Percentiles rank a stretch among this genome's conserved stretches.
These are phyloP conservation scores for Umbilicus rupestris DNA, from an alignment of 164 flowering plant genomes.

Conservation along the genomic window DNA sequence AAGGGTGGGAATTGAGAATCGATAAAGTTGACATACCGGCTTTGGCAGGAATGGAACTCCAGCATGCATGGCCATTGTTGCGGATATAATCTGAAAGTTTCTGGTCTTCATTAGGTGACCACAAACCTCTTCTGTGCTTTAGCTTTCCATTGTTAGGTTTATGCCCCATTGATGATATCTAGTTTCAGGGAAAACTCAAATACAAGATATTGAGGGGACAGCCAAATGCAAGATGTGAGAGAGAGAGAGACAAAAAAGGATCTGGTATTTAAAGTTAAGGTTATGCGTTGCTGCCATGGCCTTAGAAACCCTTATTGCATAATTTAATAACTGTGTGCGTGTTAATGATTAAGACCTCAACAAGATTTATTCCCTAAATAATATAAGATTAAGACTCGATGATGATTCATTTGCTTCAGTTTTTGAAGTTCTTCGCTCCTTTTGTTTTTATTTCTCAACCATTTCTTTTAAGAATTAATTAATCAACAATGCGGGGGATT, in stretches of 20 bases:
- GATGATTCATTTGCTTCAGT: not conserved
- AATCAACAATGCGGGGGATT: not conserved
- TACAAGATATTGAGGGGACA: not conserved
- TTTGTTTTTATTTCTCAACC: not conserved
- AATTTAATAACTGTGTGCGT: not conserved
- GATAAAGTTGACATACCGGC: slow-evolving; percentile 39
- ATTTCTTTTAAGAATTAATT: not conserved
- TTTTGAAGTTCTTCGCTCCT: not conserved
- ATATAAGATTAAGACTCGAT: not conserved
- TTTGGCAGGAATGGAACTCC: slow-evolving; percentile 69
- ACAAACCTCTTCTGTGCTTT: slow-evolving; percentile 69
- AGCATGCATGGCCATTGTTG: slow-evolving; percentile 64
- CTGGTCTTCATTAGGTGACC: slow-evolving; percentile 93
- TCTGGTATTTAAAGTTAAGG: not conserved
- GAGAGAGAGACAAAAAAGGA: not conserved
- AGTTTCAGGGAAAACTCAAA: not conserved
- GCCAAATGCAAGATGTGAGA: not conserved
- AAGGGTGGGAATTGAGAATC: not conserved
- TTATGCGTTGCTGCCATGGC: not conserved
- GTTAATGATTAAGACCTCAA: slow-evolving; percentile 2
- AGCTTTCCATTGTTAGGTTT: slow-evolving; percentile 30
- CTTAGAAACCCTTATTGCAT: not conserved
- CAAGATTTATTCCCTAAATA: not conserved
- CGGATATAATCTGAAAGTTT: slow-evolving; percentile 49
- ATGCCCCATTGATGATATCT: slow-evolving; percentile 42